Percentiles rank a stretch among this genome's conserved stretches.
Conservation (phyloP, 495 filamentous ascomycete genomes). For the Penicillium roqueforti region DNA sequence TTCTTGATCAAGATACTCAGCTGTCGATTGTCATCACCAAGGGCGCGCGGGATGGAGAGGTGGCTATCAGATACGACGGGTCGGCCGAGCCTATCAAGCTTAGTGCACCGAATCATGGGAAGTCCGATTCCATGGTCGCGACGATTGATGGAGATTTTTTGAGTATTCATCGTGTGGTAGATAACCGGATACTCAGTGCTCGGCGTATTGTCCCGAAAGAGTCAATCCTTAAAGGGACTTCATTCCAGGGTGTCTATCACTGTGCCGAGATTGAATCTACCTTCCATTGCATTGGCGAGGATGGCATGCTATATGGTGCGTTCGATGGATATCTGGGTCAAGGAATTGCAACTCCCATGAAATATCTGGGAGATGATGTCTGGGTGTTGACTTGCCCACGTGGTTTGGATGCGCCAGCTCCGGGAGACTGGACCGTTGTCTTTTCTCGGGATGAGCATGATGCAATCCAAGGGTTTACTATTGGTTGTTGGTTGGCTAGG, state of each 20-base stretch:
- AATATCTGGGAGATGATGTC: slow-evolving; percentile 29
- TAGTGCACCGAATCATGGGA: slow-evolving; percentile 9
- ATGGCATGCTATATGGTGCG: slow-evolving; percentile 27
- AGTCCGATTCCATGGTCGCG: slow-evolving; percentile 11
- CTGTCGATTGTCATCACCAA: slow-evolving; percentile 19
- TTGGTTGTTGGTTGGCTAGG: slow-evolving; percentile 35
- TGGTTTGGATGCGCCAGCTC: slow-evolving; percentile 32
- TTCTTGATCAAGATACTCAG: slow-evolving; percentile 27
- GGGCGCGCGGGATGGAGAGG: slow-evolving; percentile 12
- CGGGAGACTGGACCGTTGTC: slow-evolving; percentile 33
- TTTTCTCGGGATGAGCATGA: slow-evolving; percentile 23
- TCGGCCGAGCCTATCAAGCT: slow-evolving; percentile 8
- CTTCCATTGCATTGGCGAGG: slow-evolving; percentile 27
- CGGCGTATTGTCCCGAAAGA: slow-evolving; percentile 17
- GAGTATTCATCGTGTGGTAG: slow-evolving; percentile 19
- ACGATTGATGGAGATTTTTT: slow-evolving; percentile 19
- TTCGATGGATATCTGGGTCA: slow-evolving; percentile 33
- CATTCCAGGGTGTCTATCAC: slow-evolving; percentile 23
- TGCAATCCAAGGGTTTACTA: slow-evolving; percentile 14
- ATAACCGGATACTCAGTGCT: slow-evolving; percentile 25
- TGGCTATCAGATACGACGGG: slow-evolving; percentile 18
- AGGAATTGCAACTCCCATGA: slow-evolving; percentile 22
- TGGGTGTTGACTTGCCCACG: slow-evolving; percentile 30
- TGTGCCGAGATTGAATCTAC: slow-evolving; percentile 28
- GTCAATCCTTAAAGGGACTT: background rate